A percentile compares a stretch with the other conserved stretches of the same genome.
phyloP scores from a whole-genome alignment of 192 early-diverging fungal species.

The Coemansia sp. region DNA sequence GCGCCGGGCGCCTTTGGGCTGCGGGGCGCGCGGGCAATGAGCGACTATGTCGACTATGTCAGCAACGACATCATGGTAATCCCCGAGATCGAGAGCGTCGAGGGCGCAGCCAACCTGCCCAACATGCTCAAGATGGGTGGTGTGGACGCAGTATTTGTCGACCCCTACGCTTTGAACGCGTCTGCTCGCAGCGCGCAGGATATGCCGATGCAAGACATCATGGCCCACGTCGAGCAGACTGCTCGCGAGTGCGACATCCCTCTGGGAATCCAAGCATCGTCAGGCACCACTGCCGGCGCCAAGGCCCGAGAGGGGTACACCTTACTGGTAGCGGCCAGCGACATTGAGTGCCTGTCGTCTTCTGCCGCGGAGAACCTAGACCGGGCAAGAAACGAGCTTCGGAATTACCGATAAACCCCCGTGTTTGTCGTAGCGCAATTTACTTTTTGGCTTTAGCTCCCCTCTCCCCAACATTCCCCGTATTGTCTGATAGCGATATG shows the following conservation, averaged over 20 bases:
- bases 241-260: conserved; percentile 32
- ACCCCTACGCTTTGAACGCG: conserved; percentile 30
- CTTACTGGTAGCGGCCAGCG: conserved; percentile 42
- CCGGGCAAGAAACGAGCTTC: conserved; percentile 27
- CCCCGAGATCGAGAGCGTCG: conserved; percentile 46
- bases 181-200: conserved; percentile 25
- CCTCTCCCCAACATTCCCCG: too few relatives aligned
- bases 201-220: conserved; percentile 19
- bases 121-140: conserved; percentile 28
- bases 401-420: conserved; percentile 15
- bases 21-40: conserved; percentile 27
- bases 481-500: not conserved
- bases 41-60: conserved; percentile 30
- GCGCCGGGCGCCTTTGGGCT: conserved; percentile 32
- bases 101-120: conserved; percentile 33
- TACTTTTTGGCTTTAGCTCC: not conserved
- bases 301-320: conserved; percentile 32
- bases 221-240: conserved; percentile 17
- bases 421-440: not conserved
- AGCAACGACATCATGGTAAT: conserved; percentile 40
- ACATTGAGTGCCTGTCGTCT: conserved; percentile 32
- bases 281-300: conserved; percentile 21
- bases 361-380: conserved; percentile 41
- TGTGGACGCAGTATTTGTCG: conserved; percentile 43
- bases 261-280: conserved; percentile 38